Evolutionary conservation across 2,329 filamentous ascomycete genomes (phyloP).

Genomic region (Onygenales sp.): DNA sequence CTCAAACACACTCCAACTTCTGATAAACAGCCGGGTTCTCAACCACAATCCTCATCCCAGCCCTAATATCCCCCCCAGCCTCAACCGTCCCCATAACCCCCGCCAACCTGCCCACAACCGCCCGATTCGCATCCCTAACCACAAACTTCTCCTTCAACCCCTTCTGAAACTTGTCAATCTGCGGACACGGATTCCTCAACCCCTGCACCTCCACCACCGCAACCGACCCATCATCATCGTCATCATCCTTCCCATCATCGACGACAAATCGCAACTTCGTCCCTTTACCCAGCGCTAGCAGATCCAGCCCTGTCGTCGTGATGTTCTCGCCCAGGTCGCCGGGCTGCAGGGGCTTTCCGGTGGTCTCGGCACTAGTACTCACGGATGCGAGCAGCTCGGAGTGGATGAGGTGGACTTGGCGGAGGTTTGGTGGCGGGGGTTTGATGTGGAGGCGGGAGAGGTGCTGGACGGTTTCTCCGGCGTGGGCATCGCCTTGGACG

Average conservation of each 20-base stretch:
- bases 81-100: conserved; percentile 17
- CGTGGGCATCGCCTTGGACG: conserved; percentile 18
- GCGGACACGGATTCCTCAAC: conserved; percentile 14
- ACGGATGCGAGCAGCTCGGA: conserved; percentile 13
- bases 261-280: conserved; percentile 15
- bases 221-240: background rate
- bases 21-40: conserved; percentile 10
- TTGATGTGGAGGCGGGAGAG: conserved; percentile 13
- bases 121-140: conserved; percentile 10
- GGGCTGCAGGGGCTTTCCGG: conserved; percentile 4
- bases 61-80: conserved; percentile 12
- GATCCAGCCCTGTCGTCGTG: conserved; percentile 14
- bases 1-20: conserved; percentile 10
- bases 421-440: conserved; percentile 17
- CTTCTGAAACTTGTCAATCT: conserved; percentile 13
- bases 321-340: conserved; percentile 19
- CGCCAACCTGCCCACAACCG: conserved; percentile 13
- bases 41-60: conserved; percentile 15
- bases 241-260: background rate
- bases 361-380: background rate
- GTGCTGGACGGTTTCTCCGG: conserved; percentile 16
- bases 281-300: conserved; percentile 11
- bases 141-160: conserved; percentile 13
- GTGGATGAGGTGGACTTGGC: conserved; percentile 20
- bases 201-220: conserved; percentile 13